Evolutionary conservation across 306 rosid genomes (phyloP), one percentile per base, ranked within the genome.

Genomic region (Cicer pinnatifidum): DNA sequence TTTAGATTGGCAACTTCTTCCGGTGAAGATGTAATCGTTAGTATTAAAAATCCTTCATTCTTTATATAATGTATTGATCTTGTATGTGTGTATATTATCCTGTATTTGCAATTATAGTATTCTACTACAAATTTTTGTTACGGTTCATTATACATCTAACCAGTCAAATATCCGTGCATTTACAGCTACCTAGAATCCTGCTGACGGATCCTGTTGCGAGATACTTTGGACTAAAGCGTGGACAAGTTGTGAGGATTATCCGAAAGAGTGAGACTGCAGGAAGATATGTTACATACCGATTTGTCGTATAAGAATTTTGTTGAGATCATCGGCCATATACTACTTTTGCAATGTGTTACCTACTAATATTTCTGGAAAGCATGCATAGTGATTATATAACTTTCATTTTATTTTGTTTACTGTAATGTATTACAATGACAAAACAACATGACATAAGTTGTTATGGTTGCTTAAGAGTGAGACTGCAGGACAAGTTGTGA

Each of bases 401-500:
- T 38, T 57, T 57, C 11, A 56, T 56, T 56, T 60, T 38, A 7
- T 56, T 56, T 11, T 4, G 35, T 28, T 28, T 28, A 28, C 33
- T 28, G 4, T 28, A 28, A 28, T 28, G 35, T 28, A 28, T 28
- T 28, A 28, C 35, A 28, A 28, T 28, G 35, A 28, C 35, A 28
- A 28, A 28, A 28, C 35, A 28, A 3, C 35, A 28, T 28, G 35
- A 28, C 35, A 3, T 28, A 28, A 28, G 35, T 28, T 28, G 35
- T 28, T 28, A 20, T 20, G 39, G 61, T 5, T 54, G 61, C 1
- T 20, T 94, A 82, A 86, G 4, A 91, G 96, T 79, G 96, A 93
- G 75, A 93, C 98, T 20, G 92, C 97, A 6, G 98, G 92, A 51
- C 96, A 93, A 59, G 92, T 93, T 63, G 98, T 94, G 67, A 89